Conservation (phyloP, 176 grass and related monocot species). For the Musa troglodytarum region DNA sequence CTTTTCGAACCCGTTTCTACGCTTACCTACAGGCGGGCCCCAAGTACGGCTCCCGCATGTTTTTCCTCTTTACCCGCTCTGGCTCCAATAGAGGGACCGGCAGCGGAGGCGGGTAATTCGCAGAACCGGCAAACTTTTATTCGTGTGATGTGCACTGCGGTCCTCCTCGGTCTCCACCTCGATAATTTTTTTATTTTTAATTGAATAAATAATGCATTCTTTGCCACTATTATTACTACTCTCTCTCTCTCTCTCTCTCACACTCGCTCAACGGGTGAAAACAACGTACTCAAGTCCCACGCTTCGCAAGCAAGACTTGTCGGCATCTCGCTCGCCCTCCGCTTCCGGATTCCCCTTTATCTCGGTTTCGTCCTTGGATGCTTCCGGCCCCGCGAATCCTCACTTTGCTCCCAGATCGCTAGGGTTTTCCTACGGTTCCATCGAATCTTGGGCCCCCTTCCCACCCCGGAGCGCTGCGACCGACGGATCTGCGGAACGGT, state of each 20-base stretch:
- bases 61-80: no score
- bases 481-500: not conserved
- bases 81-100: not conserved
- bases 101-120: not conserved
- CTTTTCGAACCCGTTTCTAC: not conserved
- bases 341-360: not conserved
- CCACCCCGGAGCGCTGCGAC: not conserved
- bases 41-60: not conserved
- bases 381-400: slow-evolving; percentile 9
- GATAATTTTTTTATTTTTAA: not conserved
- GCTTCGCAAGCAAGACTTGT: not conserved
- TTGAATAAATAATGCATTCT: not conserved
- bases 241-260: not conserved
- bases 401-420: not conserved
- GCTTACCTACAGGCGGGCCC: not conserved
- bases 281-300: not conserved
- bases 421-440: not conserved
- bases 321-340: not conserved
- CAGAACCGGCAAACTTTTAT: not conserved
- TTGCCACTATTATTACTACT: not conserved
- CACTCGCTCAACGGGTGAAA: no score
- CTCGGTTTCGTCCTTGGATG: not conserved
- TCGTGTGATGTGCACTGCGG: not conserved
- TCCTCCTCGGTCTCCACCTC: not conserved
- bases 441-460: not conserved